phyloP scores from a whole-genome alignment of 2,329 filamentous ascomycete genomes.

The Alternaria infectoria region DNA sequence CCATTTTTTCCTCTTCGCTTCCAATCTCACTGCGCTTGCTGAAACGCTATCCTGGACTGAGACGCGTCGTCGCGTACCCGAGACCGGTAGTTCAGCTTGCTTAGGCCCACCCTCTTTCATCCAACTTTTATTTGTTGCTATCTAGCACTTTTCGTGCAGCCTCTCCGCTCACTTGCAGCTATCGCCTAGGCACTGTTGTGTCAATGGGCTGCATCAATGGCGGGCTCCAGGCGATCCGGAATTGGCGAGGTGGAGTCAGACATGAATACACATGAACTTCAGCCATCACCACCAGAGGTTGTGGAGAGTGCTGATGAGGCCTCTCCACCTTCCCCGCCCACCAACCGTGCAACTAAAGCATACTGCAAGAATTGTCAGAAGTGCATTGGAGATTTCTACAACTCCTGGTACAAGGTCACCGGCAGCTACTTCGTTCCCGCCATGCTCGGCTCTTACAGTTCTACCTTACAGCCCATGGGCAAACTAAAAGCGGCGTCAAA shows the following conservation, averaged over 20 bases:
- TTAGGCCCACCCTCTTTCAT: neutral
- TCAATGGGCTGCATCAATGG: conserved; percentile 2
- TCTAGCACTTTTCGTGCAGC: neutral
- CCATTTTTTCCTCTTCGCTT: neutral
- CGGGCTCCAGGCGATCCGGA: neutral
- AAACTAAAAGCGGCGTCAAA: conserved; percentile 37
- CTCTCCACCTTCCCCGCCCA: conserved; percentile 16
- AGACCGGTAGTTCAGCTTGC: neutral
- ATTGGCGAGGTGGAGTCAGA: conserved; percentile 5
- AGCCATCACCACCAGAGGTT: conserved; percentile 15
- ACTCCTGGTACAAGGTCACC: conserved; percentile 46
- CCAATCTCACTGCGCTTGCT: neutral
- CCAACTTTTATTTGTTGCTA: neutral
- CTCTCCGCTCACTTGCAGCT: conserved; percentile 4
- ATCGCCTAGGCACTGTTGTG: neutral
- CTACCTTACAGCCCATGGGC: conserved; percentile 30
- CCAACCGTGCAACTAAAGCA: conserved; percentile 33
- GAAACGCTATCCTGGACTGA: neutral
- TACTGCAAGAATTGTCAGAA: conserved; percentile 38
- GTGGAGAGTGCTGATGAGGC: conserved; percentile 18
- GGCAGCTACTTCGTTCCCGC: conserved; percentile 45
- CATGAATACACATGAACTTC: conserved; percentile 12
- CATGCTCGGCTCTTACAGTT: conserved; percentile 42
- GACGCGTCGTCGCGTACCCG: neutral
- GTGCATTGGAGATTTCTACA: conserved; percentile 46